A percentile compares a stretch with the other conserved stretches of the same genome.
These are phyloP conservation scores for Trifolium repens DNA, from an alignment of 306 rosid genomes.

Conservation along the genomic window DNA sequence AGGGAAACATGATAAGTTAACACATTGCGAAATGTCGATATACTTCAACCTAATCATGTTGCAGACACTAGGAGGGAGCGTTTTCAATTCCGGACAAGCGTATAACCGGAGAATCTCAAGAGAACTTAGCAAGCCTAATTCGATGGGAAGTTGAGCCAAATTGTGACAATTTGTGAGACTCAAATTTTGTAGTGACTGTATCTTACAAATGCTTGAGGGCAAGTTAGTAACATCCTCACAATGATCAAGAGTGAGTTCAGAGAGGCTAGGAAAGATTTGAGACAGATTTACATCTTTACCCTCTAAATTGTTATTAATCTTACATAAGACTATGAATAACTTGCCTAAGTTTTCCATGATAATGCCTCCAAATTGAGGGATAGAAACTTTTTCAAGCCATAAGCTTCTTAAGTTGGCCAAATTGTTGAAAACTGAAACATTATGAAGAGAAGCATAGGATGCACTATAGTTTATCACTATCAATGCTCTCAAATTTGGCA, in stretches of 20 bases:
- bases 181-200: conserved; percentile 56
- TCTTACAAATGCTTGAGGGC: conserved; percentile 69
- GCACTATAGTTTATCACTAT: conserved; percentile 65
- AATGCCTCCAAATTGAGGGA: conserved; percentile 54
- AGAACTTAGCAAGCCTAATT: conserved; percentile 54
- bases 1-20: conserved; percentile 64
- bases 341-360: conserved; percentile 56
- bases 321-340: conserved; percentile 69
- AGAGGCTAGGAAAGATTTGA: conserved; percentile 60
- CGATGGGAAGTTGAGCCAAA: conserved; percentile 58
- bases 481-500: conserved; percentile 84
- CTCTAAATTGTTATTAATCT: conserved; percentile 55
- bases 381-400: conserved; percentile 84
- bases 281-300: conserved; percentile 45
- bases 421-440: conserved; percentile 53
- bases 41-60: conserved; percentile 60
- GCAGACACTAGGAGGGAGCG: conserved; percentile 62
- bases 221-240: conserved; percentile 69
- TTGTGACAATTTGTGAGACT: conserved; percentile 84
- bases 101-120: conserved; percentile 69
- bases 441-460: conserved; percentile 60
- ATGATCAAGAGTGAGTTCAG: conserved; percentile 77
- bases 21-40: conserved; percentile 80
- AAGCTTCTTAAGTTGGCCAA: conserved; percentile 66
- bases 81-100: conserved; percentile 70